Conservation (phyloP, 352 stramenopile genomes). For the Pythium scleroteichum region DNA sequence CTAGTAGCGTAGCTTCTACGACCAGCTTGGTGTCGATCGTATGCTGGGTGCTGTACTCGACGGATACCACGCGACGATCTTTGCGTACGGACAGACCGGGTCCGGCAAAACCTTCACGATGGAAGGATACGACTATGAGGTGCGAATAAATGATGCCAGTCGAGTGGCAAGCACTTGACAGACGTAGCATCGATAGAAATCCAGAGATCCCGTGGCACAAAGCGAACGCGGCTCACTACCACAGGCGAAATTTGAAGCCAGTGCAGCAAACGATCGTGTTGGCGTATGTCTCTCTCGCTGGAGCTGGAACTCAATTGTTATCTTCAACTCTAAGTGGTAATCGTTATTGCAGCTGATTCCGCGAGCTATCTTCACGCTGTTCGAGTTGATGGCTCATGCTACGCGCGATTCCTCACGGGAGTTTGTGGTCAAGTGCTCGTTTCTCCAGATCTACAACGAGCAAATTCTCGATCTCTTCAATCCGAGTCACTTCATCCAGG, state of each 20-base stretch:
- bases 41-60: conserved; percentile 41
- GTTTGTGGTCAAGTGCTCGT: conserved; percentile 46
- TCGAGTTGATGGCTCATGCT: conserved; percentile 30
- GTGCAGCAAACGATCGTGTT: conserved; percentile 19
- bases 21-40: conserved; percentile 35
- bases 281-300: conserved; percentile 43
- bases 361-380: conserved; percentile 45
- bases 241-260: conserved; percentile 22
- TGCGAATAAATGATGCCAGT: no score
- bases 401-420: conserved; percentile 27
- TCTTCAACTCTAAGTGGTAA: no score
- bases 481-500: conserved; percentile 34
- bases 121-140: conserved; percentile 65
- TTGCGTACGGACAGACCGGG: conserved; percentile 59
- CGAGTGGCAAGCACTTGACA: no score
- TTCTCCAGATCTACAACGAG: conserved; percentile 54
- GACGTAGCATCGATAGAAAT: background rate
- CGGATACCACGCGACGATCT: conserved; percentile 53
- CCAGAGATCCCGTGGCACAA: background rate
- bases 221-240: conserved; percentile 11
- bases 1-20: conserved; percentile 43
- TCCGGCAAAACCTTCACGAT: conserved; percentile 68
- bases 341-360: conserved; percentile 41
- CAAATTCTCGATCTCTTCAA: conserved; percentile 55
- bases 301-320: no score